A percentile compares a stretch with the other conserved stretches of the same genome.
Evolutionary conservation across 176 grass and related monocot species (phyloP).

Genomic region (Neostapfia colusana): DNA sequence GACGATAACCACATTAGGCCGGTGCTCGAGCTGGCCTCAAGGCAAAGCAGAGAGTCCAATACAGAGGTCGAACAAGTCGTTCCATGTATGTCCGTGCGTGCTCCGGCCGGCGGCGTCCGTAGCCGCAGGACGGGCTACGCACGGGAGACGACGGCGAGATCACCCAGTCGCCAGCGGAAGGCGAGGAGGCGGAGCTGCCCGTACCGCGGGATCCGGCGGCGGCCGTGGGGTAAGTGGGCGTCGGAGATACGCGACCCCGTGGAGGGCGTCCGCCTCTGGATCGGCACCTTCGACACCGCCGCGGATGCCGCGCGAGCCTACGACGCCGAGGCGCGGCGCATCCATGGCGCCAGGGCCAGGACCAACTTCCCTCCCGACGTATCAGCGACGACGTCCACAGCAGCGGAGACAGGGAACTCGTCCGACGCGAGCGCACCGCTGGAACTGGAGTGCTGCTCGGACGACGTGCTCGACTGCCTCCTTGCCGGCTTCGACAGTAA

Average conservation of each 20-base stretch:
- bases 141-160: too few species aligned
- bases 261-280: conserved; percentile 41
- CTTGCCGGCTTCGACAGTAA: conserved; percentile 22
- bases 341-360: conserved; percentile 21
- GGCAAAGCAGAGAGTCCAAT: too few species aligned
- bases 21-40: too few species aligned
- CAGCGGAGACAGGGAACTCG: not conserved
- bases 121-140: too few species aligned
- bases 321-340: conserved; percentile 49
- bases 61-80: too few species aligned
- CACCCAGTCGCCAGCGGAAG: too few species aligned
- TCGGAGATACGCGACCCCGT: conserved; percentile 33
- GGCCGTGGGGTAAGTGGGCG: conserved; percentile 33
- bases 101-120: too few species aligned
- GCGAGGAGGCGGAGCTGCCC: not conserved
- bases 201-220: conserved; percentile 38
- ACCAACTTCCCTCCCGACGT: conserved; percentile 23
- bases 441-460: conserved; percentile 30
- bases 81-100: too few species aligned
- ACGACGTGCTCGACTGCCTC: conserved; percentile 40
- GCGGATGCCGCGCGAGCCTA: conserved; percentile 64
- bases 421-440: not conserved
- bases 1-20: not conserved
- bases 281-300: conserved; percentile 76
- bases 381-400: too few species aligned